Conservation (phyloP, 192 early-diverging fungal genomes). For the Mortierella claussenii region DNA sequence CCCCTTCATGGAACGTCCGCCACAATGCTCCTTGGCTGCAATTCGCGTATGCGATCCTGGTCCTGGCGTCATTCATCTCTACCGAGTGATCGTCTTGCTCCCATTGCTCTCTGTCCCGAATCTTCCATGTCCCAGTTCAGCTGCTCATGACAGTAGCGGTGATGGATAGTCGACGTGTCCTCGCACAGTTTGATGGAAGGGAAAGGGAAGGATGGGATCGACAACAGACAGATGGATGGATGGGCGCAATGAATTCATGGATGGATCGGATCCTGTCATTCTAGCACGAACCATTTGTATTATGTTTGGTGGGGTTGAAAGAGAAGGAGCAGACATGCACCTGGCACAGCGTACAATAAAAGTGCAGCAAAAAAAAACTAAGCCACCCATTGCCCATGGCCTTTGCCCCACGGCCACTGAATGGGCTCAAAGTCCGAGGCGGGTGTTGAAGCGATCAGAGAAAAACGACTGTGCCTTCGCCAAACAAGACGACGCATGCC, state of each 20-base stretch:
- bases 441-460: background rate
- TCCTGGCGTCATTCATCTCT: too few species aligned
- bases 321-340: constrained; percentile 35
- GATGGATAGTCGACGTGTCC: background rate
- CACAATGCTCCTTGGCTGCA: too few species aligned
- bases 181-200: background rate
- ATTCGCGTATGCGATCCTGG: too few species aligned
- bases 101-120: too few species aligned
- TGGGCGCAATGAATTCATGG: constrained; percentile 8
- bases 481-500: too few species aligned
- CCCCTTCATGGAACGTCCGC: too few species aligned
- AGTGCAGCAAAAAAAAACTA: background rate
- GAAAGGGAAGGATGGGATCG: background rate
- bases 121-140: too few species aligned
- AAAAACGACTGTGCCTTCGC: background rate
- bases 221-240: constrained; percentile 29
- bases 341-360: too few species aligned
- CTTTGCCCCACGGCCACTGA: background rate
- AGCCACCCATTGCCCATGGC: background rate
- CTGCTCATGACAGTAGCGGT: too few species aligned
- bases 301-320: constrained; percentile 47
- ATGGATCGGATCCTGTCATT: too few species aligned
- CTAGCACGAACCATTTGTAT: constrained; percentile 40
- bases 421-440: too few species aligned
- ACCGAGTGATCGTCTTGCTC: too few species aligned